A percentile compares a stretch with the other conserved stretches of the same genome.
phyloP scores from a whole-genome alignment of 2,329 filamentous ascomycete genomes.

The Aspergillus tamarii region DNA sequence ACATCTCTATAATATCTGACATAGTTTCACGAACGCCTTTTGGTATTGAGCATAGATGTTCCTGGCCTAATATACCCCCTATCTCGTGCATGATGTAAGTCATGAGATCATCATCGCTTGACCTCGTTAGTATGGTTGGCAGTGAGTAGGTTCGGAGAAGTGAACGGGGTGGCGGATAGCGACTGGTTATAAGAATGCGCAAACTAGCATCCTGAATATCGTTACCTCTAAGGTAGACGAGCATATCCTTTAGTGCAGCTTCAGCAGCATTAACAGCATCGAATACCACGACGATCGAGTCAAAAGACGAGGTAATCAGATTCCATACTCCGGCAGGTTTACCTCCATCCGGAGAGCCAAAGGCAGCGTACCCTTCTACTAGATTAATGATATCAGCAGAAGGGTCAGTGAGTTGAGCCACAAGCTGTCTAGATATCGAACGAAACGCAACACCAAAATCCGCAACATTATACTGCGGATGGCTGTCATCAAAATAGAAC shows the following conservation, averaged over 20 bases:
- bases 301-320: not conserved
- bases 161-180: not conserved
- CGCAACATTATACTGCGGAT: not conserved
- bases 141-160: not conserved
- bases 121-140: not conserved
- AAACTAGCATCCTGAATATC: not conserved
- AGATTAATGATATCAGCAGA: not conserved
- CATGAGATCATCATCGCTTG: not conserved
- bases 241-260: not conserved
- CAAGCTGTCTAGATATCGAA: not conserved
- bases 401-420: not conserved
- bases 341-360: not conserved
- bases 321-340: not conserved
- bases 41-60: accelerated
- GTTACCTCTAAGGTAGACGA: not conserved
- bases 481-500: not conserved
- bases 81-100: not conserved
- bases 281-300: not conserved
- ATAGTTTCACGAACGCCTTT: not conserved
- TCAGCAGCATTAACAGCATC: not conserved
- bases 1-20: not conserved
- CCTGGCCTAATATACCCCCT: not conserved
- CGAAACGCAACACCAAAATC: not conserved
- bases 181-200: not conserved
- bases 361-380: not conserved